Base-by-base conservation (phyloP, 129 eudicot genomes). In the Pseudognaphalium luteoalbum region DNA sequence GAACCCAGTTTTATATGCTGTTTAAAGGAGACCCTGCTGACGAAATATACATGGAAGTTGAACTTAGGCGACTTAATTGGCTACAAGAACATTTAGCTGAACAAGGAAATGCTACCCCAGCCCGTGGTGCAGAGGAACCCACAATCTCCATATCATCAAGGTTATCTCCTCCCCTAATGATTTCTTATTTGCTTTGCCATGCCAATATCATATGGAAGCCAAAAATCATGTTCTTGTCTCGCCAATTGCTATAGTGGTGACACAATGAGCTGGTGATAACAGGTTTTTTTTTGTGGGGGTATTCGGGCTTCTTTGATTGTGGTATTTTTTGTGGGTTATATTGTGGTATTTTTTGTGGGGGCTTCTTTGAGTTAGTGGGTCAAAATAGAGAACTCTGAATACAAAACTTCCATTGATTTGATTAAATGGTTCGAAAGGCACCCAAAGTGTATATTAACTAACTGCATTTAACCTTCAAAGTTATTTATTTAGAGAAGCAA, bases 11-110 rank as follows among this genome's bases (percentile, higher is more conserved):
- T 77, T 93, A 90, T 86, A 88, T 93, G 83, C 81, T 93, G 34
- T 93, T 93, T 47, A 93, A 89, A 74, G 98, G 98, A 20, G 98
- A 93, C 59, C 88, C 88, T 25, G 92, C 98, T 9, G 98, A 93
- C 60, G 93, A 93, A 70, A 93, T 93, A 56, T 93, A 90, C 81
- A 75, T 93, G 91, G 98, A 91, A 83, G 98, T 93, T 3, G 98
- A 93, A 72, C 97, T 93, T 68, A 79, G 98, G 72, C 92, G 98
- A 72, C 83, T 93, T 56, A 82, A 85, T 76, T 93, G 98, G 98
- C 88, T 93, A 35, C 88, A 87, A 66, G 78, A 93, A 73, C 98
- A 93, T 83, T 77, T 90, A 61, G 85, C 91, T 7, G 98, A 93
- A 83, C 84, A 79, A 68, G 98, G 98, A 56, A 87, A 87, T 66